phyloP scores from a whole-genome alignment of 2,329 filamentous ascomycete species.

The Endocalyx cinctus region DNA sequence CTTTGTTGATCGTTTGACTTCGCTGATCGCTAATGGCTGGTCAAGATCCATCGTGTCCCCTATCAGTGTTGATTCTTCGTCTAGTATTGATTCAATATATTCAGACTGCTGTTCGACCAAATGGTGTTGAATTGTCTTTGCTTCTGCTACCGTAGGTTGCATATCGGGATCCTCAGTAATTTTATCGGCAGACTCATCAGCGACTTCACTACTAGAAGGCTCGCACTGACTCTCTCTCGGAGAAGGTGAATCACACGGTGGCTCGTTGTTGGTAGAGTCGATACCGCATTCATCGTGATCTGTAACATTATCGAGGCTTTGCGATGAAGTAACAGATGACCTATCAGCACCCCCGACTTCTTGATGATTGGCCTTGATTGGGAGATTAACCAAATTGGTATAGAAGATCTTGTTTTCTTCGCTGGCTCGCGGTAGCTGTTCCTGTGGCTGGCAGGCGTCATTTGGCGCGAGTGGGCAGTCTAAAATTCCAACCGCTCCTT shows the following conservation, averaged over 20 bases:
- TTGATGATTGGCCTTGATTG: neutral
- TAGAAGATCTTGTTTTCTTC: neutral
- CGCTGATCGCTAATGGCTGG: no score
- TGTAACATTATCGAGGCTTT: no score
- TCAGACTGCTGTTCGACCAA: no score
- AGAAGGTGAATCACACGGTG: neutral
- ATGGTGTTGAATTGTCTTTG: neutral
- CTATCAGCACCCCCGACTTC: no score
- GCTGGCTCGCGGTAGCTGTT: neutral
- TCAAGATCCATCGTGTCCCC: conserved; percentile 15
- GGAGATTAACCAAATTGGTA: neutral
- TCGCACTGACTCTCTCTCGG: neutral
- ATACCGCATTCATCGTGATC: neutral
- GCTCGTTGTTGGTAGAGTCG: neutral
- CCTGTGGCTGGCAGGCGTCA: no score
- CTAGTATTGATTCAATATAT: conserved; percentile 7
- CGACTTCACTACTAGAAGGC: neutral
- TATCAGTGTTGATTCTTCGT: conserved; percentile 19
- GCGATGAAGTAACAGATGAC: no score
- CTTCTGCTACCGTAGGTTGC: neutral
- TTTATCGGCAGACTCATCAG: conserved; percentile 5
- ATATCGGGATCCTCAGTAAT: neutral
- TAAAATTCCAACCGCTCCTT: neutral
- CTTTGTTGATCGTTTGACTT: no score
- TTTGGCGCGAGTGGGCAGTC: neutral